A percentile compares a stretch with the other conserved stretches of the same genome.
phyloP scores from a whole-genome alignment of 352 stramenopile genomes.

The Lagenidium giganteum region DNA sequence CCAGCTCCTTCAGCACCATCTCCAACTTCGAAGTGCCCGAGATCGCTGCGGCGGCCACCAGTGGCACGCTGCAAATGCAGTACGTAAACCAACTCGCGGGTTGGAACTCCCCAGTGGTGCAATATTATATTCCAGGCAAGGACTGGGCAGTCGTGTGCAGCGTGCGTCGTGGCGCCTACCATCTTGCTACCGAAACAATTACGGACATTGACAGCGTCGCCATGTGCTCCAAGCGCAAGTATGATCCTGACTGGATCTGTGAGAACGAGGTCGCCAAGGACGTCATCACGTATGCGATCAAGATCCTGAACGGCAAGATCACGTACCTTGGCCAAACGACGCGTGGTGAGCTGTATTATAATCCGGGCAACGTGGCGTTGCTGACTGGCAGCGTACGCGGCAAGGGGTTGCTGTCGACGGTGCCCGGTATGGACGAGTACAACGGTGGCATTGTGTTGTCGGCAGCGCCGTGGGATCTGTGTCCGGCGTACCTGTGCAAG shows the following conservation, averaged over 20 bases:
- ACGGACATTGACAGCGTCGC: slow-evolving; percentile 14
- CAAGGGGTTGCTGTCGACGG: slow-evolving; percentile 4
- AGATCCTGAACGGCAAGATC: slow-evolving; percentile 7
- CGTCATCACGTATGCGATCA: slow-evolving; percentile 10
- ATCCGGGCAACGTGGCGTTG: slow-evolving; percentile 10
- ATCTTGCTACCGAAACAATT: slow-evolving; percentile 3
- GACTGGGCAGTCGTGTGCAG: slow-evolving; percentile 12
- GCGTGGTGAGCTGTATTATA: slow-evolving; percentile 16
- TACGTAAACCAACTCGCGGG: slow-evolving; percentile 20
- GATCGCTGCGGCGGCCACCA: slow-evolving; percentile 4
- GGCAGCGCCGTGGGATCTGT: slow-evolving; percentile 19
- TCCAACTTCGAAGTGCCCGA: slow-evolving; percentile 8
- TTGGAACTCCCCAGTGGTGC: slow-evolving; percentile 14
- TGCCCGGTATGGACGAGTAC: slow-evolving; percentile 21
- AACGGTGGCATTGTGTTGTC: slow-evolving; percentile 14
- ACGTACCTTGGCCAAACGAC: slow-evolving; percentile 14
- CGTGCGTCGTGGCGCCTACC: slow-evolving; percentile 11
- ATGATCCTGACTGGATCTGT: slow-evolving; percentile 18
- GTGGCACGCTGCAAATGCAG: no score
- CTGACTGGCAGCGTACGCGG: slow-evolving; percentile 8
- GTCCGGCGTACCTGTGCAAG: slow-evolving; percentile 6
- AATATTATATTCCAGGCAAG: slow-evolving; percentile 10
- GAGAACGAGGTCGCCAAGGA: slow-evolving; percentile 16
- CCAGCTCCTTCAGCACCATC: slow-evolving; percentile 5
- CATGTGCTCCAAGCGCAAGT: slow-evolving; percentile 16